Base-by-base conservation (phyloP, 306 rosid species). In the Sphenostylis stenocarpa region DNA sequence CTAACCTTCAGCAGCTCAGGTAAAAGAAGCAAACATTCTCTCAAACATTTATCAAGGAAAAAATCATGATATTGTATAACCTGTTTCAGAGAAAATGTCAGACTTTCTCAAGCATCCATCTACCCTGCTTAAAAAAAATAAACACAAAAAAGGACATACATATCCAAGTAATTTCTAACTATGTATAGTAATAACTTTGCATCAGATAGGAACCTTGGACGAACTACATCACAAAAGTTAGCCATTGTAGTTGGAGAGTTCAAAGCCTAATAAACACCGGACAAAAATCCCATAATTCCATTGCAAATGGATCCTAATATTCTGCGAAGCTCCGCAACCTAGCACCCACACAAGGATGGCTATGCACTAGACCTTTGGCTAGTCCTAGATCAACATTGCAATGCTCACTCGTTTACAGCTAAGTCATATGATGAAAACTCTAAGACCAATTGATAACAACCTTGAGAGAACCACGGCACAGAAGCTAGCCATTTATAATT, bases 1-100 rank as follows among this genome's bases (percentile, higher is more conserved):
- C 97, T 61, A 77, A 95, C 98, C 98, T 95, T 90, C 60, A 95
- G 87, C 80, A 92, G 78, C 82, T 92, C 96, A 31, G 98, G 97
- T 84, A 90, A 87, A 78, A 88, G 90, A 83, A 95, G 97, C 81
- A 95, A 90, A 70, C 98, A 95, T 85, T 93, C 97, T 75, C 97
- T 85, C 83, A 95, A 85, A 77, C 98, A 92, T 86, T 95, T 92
- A 81, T 92, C 92, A 6, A 95, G 98, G 84, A 95, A 92, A 86
- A 88, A 85, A 76, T 95, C 98, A 57, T 95, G 98, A 79, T 95
- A 95, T 68, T 92, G 96, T 56, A 92, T 89, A 80, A 95, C 98
- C 98, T 95, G 96, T 78, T 85, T 67, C 82, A 88, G 51, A 84
- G 80, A 78, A 73, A 75, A 60, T 67, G 72, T 70, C 84, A 67